These are phyloP conservation scores for Cercospora berteroae DNA, from an alignment of 2,329 filamentous ascomycete genomes.

Conservation along the genomic window DNA sequence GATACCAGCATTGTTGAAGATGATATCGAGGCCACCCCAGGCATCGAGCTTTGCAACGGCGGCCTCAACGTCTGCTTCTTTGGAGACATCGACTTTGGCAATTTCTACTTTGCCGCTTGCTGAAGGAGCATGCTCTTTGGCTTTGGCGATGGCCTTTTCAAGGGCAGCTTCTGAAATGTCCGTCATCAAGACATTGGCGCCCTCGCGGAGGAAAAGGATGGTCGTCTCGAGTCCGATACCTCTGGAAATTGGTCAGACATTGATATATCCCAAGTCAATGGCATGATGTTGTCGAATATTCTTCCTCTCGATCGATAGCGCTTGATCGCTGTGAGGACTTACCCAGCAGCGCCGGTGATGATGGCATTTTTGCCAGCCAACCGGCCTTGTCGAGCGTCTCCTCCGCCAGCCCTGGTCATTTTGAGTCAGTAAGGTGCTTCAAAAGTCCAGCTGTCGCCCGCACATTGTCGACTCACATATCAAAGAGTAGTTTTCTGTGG, in stretches of 20 bases:
- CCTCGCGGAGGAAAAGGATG: conserved; percentile 86
- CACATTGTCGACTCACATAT: conserved; percentile 18
- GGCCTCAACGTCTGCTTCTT: conserved; percentile 73
- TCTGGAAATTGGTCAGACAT: conserved; percentile 45
- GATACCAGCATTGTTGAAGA: conserved; percentile 98
- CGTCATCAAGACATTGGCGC: conserved; percentile 78
- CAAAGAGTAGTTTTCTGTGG: conserved; percentile 19
- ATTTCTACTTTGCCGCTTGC: conserved; percentile 62
- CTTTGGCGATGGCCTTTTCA: conserved; percentile 71
- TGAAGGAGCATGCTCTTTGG: conserved; percentile 63
- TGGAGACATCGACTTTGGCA: conserved; percentile 74
- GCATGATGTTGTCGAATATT: neutral
- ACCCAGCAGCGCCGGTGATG: conserved; percentile 85
- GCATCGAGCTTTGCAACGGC: conserved; percentile 72
- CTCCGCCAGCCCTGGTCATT: conserved; percentile 20
- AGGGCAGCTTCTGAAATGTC: conserved; percentile 80
- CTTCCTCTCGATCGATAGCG: neutral
- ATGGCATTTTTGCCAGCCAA: conserved; percentile 67
- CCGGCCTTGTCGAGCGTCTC: conserved; percentile 40
- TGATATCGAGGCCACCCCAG: conserved; percentile 85
- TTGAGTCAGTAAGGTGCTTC: conserved; percentile 7
- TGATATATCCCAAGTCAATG: neutral
- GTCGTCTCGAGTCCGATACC: conserved; percentile 91
- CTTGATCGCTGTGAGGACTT: conserved; percentile 38
- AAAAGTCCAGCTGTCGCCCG: neutral